Conservation (phyloP, 177 flowering plant species). For the Vitis hybrid region DNA sequence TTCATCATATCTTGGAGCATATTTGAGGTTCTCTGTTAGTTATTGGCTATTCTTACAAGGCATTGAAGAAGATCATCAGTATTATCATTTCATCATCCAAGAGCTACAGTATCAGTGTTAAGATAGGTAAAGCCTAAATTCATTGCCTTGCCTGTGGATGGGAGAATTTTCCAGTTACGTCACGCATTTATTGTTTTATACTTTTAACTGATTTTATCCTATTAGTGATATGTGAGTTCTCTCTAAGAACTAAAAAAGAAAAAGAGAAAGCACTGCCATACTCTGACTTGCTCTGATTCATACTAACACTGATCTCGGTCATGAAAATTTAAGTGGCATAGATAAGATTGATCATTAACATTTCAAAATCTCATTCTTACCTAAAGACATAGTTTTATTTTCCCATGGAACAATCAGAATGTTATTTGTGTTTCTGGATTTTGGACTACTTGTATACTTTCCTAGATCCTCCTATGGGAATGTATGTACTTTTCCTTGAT, state of each 20-base stretch:
- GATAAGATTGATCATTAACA: neutral
- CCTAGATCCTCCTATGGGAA: neutral
- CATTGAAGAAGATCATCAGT: slow-evolving; percentile 7
- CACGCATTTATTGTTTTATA: neutral
- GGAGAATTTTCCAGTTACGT: neutral
- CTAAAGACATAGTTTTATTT: neutral
- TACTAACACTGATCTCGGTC: neutral
- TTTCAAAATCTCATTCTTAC: neutral
- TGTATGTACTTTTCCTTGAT: neutral
- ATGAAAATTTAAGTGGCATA: neutral
- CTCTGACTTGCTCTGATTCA: neutral
- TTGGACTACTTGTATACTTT: too few species aligned
- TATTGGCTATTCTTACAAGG: slow-evolving; percentile 1
- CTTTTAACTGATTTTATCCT: neutral
- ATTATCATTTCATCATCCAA: slow-evolving; percentile 3
- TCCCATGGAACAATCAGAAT: neutral
- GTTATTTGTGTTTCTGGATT: neutral
- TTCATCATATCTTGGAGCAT: slow-evolving; percentile 53
- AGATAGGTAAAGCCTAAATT: slow-evolving; percentile 20
- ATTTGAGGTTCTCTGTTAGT: slow-evolving; percentile 16
- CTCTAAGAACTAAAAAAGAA: neutral
- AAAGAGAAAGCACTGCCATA: neutral
- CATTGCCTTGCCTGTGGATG: neutral
- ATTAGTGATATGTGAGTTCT: neutral
- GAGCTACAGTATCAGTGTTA: neutral